Percentiles rank a stretch among this genome's conserved stretches.
Conservation (phyloP, 306 rosid genomes). For the Vigna unguiculata region DNA sequence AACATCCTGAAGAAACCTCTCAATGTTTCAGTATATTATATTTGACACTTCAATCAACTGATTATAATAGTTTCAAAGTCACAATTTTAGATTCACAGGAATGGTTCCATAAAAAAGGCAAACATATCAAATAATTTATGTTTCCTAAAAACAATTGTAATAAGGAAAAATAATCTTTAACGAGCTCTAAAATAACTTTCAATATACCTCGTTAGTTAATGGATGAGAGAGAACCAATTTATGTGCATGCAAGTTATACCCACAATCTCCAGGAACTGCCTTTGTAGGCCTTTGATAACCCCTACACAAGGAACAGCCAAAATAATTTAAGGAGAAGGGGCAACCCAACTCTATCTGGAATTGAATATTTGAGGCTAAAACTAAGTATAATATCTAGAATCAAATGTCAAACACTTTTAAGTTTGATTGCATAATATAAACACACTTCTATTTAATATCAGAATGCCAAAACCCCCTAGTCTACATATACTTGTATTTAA, state of each 20-base stretch:
- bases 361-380: slow-evolving; percentile 5
- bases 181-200: background rate
- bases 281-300: slow-evolving; percentile 79
- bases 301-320: slow-evolving; percentile 45
- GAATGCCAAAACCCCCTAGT: too few species aligned
- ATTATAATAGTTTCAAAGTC: background rate
- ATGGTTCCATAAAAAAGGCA: too few species aligned
- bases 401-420: too few species aligned
- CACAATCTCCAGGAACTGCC: slow-evolving; percentile 96
- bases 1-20: too few species aligned
- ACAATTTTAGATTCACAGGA: too few species aligned
- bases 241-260: slow-evolving; percentile 86
- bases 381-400: background rate
- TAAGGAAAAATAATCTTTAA: too few species aligned
- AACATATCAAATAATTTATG: too few species aligned
- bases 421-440: too few species aligned
- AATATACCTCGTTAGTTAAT: slow-evolving; percentile 66
- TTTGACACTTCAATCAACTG: background rate
- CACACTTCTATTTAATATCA: too few species aligned
- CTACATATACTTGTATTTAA: too few species aligned
- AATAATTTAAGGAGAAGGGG: slow-evolving; percentile 5
- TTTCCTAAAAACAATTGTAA: too few species aligned
- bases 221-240: slow-evolving; percentile 74
- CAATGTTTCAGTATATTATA: too few species aligned
- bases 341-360: background rate